A percentile compares a stretch with the other conserved stretches of the same genome.
These are phyloP conservation scores for Abelmoschus esculentus DNA, from an alignment of 345 rosid species.

Conservation along the genomic window DNA sequence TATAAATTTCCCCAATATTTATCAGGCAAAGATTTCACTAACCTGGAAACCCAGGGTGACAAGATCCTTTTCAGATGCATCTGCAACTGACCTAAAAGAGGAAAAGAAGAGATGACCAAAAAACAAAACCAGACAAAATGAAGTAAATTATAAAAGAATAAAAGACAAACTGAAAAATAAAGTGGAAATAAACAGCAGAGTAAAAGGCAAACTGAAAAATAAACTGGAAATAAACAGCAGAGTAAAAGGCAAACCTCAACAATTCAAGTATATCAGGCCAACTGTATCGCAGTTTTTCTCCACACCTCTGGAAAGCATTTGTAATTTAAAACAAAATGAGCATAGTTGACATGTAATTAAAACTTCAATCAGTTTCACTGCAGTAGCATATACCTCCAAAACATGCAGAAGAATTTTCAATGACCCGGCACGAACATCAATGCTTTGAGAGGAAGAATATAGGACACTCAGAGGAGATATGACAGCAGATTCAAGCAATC, in stretches of 20 bases:
- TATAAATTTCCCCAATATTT: conserved; percentile 3
- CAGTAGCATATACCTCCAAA: conserved; percentile 55
- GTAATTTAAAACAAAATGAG: conserved; percentile 9
- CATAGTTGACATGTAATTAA: conserved; percentile 10
- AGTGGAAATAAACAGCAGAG: conserved; percentile 5
- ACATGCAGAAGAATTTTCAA: conserved; percentile 96
- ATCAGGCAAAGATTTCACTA: conserved; percentile 20
- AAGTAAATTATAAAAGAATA: neutral
- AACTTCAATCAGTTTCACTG: conserved; percentile 6
- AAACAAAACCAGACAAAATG: neutral
- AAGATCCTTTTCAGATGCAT: conserved; percentile 88
- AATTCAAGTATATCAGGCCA: conserved; percentile 89
- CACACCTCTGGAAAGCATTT: conserved; percentile 60
- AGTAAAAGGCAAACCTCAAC: conserved; percentile 55
- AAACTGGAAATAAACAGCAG: conserved; percentile 5
- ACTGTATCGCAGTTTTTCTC: conserved; percentile 75
- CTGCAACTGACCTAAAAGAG: conserved; percentile 74
- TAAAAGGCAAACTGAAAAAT: conserved; percentile 14
- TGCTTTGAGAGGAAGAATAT: conserved; percentile 70
- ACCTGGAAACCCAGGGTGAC: conserved; percentile 95
- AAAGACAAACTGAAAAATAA: conserved; percentile 7
- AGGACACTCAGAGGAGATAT: conserved; percentile 77
- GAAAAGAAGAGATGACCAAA: neutral
- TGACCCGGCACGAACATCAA: conserved; percentile 76
- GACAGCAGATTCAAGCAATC: conserved; percentile 75